Evolutionary conservation across 2,329 filamentous ascomycete genomes (phyloP).

Genomic region (Trichoderma endophyticum): DNA sequence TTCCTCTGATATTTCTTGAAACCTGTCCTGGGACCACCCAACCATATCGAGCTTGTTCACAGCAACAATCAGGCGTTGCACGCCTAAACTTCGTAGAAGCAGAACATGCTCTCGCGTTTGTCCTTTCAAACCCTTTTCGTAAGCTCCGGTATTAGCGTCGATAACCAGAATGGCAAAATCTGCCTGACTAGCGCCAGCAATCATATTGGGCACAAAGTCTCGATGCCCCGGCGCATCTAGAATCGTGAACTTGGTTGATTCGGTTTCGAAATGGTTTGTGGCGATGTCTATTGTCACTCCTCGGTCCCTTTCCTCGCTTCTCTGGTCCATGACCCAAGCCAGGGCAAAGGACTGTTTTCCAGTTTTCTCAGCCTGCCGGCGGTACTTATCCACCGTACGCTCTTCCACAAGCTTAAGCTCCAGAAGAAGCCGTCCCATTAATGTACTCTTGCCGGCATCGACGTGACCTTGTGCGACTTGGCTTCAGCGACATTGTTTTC

Average conservation of each 20-base stretch:
- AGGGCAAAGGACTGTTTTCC: slow-evolving; percentile 95
- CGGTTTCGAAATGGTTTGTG: slow-evolving; percentile 89
- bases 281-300: slow-evolving; percentile 97
- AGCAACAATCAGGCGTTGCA: slow-evolving; percentile 82
- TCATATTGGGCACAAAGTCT: slow-evolving; percentile 99
- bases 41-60: slow-evolving; percentile 94
- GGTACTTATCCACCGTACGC: slow-evolving; percentile 82
- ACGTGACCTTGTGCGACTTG: slow-evolving; percentile 70
- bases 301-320: slow-evolving; percentile 79
- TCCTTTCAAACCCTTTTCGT: slow-evolving; percentile 88
- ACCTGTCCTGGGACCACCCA: slow-evolving; percentile 76
- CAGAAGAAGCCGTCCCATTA: slow-evolving; percentile 91
- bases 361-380: slow-evolving; percentile 82
- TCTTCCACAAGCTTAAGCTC: slow-evolving; percentile 87
- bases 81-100: slow-evolving; percentile 83
- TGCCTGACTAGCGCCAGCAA: slow-evolving; percentile 90
- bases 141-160: slow-evolving; percentile 84
- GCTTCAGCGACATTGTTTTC: not conserved
- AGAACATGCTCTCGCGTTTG: slow-evolving; percentile 94
- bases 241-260: slow-evolving; percentile 84
- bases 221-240: slow-evolving; percentile 91
- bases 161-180: slow-evolving; percentile 95
- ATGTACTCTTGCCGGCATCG: slow-evolving; percentile 93
- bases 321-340: slow-evolving; percentile 94
- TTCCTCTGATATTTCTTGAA: slow-evolving; percentile 80